Conservation (phyloP, 768 basidiomycete species). For the Grammothele lineata region DNA sequence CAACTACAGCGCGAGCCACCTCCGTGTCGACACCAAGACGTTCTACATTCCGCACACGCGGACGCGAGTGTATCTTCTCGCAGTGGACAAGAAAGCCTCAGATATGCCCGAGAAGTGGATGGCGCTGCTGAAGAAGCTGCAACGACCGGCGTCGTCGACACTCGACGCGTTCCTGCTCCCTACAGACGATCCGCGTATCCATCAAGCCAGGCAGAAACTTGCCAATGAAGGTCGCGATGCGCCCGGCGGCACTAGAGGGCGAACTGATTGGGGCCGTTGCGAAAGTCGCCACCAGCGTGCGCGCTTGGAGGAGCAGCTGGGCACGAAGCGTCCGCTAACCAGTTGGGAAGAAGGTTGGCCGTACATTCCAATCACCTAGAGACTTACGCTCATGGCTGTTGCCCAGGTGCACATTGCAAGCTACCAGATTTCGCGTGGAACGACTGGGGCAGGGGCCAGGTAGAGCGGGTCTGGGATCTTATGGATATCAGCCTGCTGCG, state of each 20-base stretch:
- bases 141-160: slow-evolving; percentile 83
- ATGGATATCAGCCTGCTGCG: slow-evolving; percentile 90
- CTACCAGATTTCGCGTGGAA: slow-evolving; percentile 89
- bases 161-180: slow-evolving; percentile 90
- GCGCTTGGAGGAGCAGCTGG: slow-evolving; percentile 77
- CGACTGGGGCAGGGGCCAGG: slow-evolving; percentile 91
- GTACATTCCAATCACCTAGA: not conserved
- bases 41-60: slow-evolving; percentile 96
- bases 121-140: slow-evolving; percentile 55
- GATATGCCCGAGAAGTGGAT: slow-evolving; percentile 68
- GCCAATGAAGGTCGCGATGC: slow-evolving; percentile 64
- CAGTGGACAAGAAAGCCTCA: slow-evolving; percentile 62
- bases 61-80: slow-evolving; percentile 83
- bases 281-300: slow-evolving; percentile 90
- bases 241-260: slow-evolving; percentile 63
- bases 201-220: slow-evolving; percentile 82
- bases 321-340: slow-evolving; percentile 80
- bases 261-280: slow-evolving; percentile 89
- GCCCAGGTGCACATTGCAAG: slow-evolving; percentile 73
- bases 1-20: slow-evolving; percentile 67
- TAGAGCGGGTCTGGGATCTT: slow-evolving; percentile 92
- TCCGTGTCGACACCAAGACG: slow-evolving; percentile 78
- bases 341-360: slow-evolving; percentile 86
- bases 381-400: no score
- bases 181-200: slow-evolving; percentile 88